Conservation (phyloP, 2,329 filamentous ascomycete genomes). For the Diaporthe nobilis region DNA sequence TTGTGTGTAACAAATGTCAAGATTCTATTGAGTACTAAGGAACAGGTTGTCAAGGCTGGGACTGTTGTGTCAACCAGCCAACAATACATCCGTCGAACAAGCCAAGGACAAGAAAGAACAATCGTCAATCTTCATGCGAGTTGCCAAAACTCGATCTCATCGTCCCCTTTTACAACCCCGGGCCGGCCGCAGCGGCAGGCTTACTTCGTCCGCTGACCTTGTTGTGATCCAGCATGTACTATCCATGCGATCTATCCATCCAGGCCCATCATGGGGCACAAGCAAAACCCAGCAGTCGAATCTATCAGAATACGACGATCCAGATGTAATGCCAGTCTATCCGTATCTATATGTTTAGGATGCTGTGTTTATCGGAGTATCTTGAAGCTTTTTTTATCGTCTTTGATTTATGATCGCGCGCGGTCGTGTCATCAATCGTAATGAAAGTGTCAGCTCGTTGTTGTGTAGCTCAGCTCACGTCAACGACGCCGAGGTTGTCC, state of each 20-base stretch:
- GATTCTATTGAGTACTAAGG: not conserved
- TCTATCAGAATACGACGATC: conserved; percentile 8
- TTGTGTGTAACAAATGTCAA: not conserved
- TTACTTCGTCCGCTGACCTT: conserved; percentile 34
- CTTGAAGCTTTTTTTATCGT: conserved; percentile 24
- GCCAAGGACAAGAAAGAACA: not conserved
- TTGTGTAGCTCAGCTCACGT: conserved; percentile 25
- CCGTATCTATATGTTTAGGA: conserved; percentile 32
- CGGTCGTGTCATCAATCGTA: not conserved
- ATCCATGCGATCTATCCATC: conserved; percentile 14
- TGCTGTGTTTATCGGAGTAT: conserved; percentile 32
- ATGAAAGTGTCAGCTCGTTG: not conserved
- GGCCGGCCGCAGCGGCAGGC: conserved; percentile 38
- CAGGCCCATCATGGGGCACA: not conserved
- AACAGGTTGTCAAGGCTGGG: not conserved
- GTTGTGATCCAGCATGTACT: conserved; percentile 1
- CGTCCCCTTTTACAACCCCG: conserved; percentile 25
- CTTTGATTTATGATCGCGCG: conserved; percentile 29
- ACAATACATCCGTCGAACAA: not conserved
- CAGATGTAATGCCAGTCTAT: conserved; percentile 1
- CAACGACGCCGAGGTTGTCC: conserved; percentile 27
- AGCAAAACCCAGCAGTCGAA: conserved; percentile 10
- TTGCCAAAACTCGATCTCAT: not conserved
- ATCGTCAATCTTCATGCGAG: not conserved
- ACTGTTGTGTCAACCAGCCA: not conserved